Evolutionary conservation across 2,329 filamentous ascomycete species (phyloP).

Genomic region (Venturia nashicola): DNA sequence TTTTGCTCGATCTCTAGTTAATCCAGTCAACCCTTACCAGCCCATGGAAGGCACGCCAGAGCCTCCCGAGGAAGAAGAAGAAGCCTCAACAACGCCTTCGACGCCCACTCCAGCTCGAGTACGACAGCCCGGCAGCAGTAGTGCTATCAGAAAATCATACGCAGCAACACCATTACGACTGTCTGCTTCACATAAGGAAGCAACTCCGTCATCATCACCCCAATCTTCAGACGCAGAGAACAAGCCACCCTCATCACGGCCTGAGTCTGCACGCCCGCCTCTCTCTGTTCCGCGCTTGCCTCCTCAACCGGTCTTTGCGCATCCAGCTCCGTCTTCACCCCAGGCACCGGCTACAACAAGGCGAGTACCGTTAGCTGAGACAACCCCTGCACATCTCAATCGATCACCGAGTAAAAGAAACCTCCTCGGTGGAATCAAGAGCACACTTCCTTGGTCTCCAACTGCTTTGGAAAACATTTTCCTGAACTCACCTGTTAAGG

Average conservation of each 20-base stretch:
- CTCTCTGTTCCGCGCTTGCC: conserved; percentile 8
- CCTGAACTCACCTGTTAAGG: conserved; percentile 7
- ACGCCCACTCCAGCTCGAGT: conserved; percentile 7
- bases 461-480: conserved; percentile 68
- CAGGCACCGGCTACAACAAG: conserved; percentile 19
- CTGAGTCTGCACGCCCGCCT: conserved; percentile 24
- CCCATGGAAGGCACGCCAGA: conserved; percentile 8
- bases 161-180: not conserved
- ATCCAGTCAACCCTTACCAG: conserved; percentile 5
- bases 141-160: not conserved
- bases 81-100: conserved; percentile 1
- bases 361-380: conserved; percentile 30
- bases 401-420: conserved; percentile 33
- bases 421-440: conserved; percentile 35
- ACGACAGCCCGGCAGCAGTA: not conserved
- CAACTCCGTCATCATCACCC: conserved; percentile 23
- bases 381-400: conserved; percentile 26
- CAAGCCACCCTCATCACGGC: conserved; percentile 56
- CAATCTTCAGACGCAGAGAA: conserved; percentile 76
- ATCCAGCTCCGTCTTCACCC: conserved; percentile 15
- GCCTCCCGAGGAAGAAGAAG: not conserved
- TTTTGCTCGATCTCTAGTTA: conserved; percentile 3
- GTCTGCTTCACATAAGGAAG: not conserved
- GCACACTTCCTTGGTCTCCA: conserved; percentile 54
- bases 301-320: not conserved